phyloP scores from a whole-genome alignment of 352 stramenopile genomes.

The Globisporangium viniferum region DNA sequence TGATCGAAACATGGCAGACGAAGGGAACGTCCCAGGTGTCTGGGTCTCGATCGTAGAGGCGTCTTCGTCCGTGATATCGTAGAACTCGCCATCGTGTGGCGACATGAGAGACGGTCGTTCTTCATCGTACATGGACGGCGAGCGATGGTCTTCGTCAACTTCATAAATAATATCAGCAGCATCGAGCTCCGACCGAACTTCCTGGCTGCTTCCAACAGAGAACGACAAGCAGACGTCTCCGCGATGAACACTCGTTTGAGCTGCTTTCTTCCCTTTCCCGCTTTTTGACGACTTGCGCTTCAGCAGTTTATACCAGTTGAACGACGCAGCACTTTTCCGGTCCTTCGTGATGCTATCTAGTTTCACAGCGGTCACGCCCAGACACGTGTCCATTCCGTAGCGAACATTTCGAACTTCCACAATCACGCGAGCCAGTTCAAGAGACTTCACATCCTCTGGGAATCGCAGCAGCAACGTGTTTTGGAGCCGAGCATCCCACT shows the following conservation, averaged over 20 bases:
- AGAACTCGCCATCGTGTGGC: constrained; percentile 33
- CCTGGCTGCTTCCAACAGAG: constrained; percentile 81
- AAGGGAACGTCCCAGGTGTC: constrained; percentile 41
- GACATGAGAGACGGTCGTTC: constrained; percentile 24
- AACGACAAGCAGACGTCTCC: constrained; percentile 79
- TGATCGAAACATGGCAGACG: constrained; percentile 47
- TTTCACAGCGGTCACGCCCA: constrained; percentile 81
- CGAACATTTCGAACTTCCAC: constrained; percentile 84
- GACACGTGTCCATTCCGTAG: constrained; percentile 82
- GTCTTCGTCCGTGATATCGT: constrained; percentile 45
- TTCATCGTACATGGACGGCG: constrained; percentile 24
- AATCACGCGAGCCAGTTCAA: constrained; percentile 77
- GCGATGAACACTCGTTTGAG: constrained; percentile 57
- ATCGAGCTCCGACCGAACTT: constrained; percentile 67
- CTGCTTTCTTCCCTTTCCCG: constrained; percentile 35
- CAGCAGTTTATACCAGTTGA: constrained; percentile 87
- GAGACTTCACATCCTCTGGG: constrained; percentile 48
- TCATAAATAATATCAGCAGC: constrained; percentile 29
- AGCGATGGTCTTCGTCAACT: constrained; percentile 24
- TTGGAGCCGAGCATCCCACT: constrained; percentile 68
- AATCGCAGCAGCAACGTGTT: constrained; percentile 81
- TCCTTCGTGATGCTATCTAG: constrained; percentile 79
- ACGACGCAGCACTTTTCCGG: constrained; percentile 66
- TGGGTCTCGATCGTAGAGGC: constrained; percentile 28
- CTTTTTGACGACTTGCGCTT: constrained; percentile 75